Conservation (phyloP, 139 green algal species). For the Haematococcus lacustris region DNA sequence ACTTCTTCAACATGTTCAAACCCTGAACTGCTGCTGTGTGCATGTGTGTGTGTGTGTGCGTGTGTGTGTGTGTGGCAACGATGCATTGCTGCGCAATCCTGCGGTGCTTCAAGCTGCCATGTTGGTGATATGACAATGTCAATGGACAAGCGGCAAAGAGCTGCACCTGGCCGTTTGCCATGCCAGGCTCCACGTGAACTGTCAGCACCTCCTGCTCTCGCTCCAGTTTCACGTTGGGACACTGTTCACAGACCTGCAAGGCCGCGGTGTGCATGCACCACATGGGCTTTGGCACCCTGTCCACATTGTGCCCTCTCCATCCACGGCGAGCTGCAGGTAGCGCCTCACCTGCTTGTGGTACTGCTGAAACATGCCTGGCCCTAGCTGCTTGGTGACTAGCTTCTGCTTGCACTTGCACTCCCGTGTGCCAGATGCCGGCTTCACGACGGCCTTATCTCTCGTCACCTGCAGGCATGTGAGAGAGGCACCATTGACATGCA, state of each 20-base stretch:
- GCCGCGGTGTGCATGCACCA: too few species aligned
- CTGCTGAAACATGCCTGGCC: slow-evolving; percentile 98
- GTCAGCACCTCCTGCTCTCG: slow-evolving; percentile 68
- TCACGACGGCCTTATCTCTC: slow-evolving; percentile 89
- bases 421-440: slow-evolving; percentile 76
- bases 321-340: too few species aligned
- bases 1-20: too few species aligned
- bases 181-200: slow-evolving; percentile 90
- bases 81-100: neutral
- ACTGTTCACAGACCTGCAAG: slow-evolving; percentile 84
- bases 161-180: slow-evolving; percentile 66
- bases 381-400: slow-evolving; percentile 90
- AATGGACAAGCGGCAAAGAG: too few species aligned
- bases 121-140: too few species aligned
- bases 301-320: too few species aligned
- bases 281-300: too few species aligned
- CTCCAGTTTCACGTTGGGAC: slow-evolving; percentile 80
- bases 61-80: neutral
- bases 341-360: slow-evolving; percentile 61
- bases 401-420: slow-evolving; percentile 96
- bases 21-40: neutral
- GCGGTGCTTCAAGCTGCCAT: too few species aligned
- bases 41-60: neutral
- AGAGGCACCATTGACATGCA: too few species aligned
- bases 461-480: too few species aligned